Conservation (phyloP, 78 protist genomes). For the Ministeria vibrans region DNA sequence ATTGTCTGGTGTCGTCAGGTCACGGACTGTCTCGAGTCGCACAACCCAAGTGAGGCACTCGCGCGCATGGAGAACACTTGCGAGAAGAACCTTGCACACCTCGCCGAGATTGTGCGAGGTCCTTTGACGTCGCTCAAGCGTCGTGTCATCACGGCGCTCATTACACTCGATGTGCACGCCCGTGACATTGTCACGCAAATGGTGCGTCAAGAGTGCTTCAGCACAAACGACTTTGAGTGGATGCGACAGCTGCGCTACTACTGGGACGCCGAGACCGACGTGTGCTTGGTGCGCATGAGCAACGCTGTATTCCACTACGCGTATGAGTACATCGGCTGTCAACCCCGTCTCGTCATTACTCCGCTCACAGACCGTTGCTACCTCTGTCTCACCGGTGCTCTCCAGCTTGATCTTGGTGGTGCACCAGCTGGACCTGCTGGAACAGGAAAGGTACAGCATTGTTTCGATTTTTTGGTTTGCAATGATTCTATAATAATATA, state of each 20-base stretch:
- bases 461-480: conserved; percentile 17
- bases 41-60: neutral
- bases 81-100: neutral
- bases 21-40: neutral
- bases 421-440: conserved; percentile 90
- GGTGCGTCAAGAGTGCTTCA: neutral
- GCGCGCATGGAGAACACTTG: neutral
- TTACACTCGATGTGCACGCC: conserved; percentile 76
- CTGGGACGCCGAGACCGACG: conserved; percentile 48
- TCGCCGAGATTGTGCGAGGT: conserved; percentile 12
- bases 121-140: conserved; percentile 41
- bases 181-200: conserved; percentile 65
- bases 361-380: conserved; percentile 87
- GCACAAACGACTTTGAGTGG: conserved; percentile 70
- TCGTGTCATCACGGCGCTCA: conserved; percentile 49
- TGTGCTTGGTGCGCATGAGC: conserved; percentile 33
- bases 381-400: conserved; percentile 68
- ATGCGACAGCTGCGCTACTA: conserved; percentile 58
- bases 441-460: conserved; percentile 65
- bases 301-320: conserved; percentile 45
- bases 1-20: conserved; percentile 54
- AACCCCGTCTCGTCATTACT: conserved; percentile 79
- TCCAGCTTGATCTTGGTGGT: conserved; percentile 64
- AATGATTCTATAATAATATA: no score
- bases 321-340: conserved; percentile 75